These are phyloP conservation scores for Penicillium hordei DNA, from an alignment of 2,329 filamentous ascomycete genomes.

Conservation along the genomic window DNA sequence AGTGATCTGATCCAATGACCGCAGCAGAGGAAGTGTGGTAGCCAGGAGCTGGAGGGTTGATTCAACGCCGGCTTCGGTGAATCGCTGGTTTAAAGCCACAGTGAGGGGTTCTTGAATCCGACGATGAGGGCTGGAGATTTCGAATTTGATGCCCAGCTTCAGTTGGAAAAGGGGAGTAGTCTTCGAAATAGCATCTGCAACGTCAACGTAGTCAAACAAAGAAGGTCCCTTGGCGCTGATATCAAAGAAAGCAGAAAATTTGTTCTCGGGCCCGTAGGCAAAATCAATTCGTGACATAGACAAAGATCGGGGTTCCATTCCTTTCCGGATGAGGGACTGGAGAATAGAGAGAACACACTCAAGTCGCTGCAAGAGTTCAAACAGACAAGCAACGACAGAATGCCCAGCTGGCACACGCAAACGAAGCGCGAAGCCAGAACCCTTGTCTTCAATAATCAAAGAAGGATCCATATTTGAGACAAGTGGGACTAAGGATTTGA, in stretches of 20 bases:
- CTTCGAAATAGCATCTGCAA: constrained; percentile 23
- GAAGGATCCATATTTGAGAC: constrained; percentile 31
- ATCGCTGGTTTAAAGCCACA: constrained; percentile 35
- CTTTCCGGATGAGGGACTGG: constrained; percentile 36
- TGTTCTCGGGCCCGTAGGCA: constrained; percentile 32
- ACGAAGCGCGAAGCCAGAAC: constrained; percentile 40
- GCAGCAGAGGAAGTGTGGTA: constrained; percentile 41
- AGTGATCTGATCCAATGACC: constrained; percentile 38
- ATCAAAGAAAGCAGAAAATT: constrained; percentile 33
- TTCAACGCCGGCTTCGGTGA: constrained; percentile 32
- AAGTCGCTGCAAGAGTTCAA: constrained; percentile 41
- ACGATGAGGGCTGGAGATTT: constrained; percentile 40
- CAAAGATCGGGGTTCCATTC: constrained; percentile 33
- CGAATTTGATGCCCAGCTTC: constrained; percentile 36
- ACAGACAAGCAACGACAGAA: constrained; percentile 35
- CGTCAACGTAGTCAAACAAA: constrained; percentile 21
- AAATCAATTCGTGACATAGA: constrained; percentile 40
- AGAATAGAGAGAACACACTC: constrained; percentile 39
- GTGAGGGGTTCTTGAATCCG: constrained; percentile 43
- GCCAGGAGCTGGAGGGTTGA: constrained; percentile 33
- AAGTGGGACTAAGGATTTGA: constrained; percentile 29
- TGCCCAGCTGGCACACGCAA: constrained; percentile 38
- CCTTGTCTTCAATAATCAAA: constrained; percentile 36
- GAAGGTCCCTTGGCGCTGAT: constrained; percentile 29
- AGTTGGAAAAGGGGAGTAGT: constrained; percentile 29